Base-by-base conservation (phyloP, 1,284 basidiomycete genomes). In the Leucoagaricus sp. region DNA sequence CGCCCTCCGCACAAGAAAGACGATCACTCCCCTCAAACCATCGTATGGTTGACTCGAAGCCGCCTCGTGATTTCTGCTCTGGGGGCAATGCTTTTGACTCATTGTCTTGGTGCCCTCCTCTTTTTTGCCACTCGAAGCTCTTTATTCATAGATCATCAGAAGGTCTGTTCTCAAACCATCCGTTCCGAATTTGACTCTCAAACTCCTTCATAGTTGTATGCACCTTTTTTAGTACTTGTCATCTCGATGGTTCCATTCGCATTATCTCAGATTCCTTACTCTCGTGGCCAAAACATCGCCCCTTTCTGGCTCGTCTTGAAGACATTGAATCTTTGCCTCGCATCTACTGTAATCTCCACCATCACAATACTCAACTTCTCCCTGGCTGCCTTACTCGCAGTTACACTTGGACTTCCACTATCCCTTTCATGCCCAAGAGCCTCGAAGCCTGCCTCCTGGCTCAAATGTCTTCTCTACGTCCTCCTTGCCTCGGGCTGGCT, bases 341-440 rank as follows among this genome's bases (percentile, higher is more conserved):
- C 90, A 46, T 93, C 93, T 13, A 87, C 92, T 4, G 77, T 94
- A 57, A 85, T 96, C 63, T 93, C 93, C 23, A 84, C 92, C 46
- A 86, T 85, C 17, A 89, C 92, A 4, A 87, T 96, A 58, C 84
- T 96, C 66, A 97, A 96, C 71, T 96, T 94, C 72, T 93, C 91
- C 3, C 84, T 96, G 17, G 89, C 93, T 0, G 84, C 87, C 28
- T 70, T 80, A 7, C 79, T 94, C 7, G 85, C 88, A 0, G 69
- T 86, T 34, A 63, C 82, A 9, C 78, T 90, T 12, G 85, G 85
- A 28, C 60, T 87, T 53, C 85, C 86, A 26, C 77, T 89, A 56
- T 77, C 83, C 44, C 61, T 84, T 31, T 74, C 81, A 28, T 75
- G 77, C 4, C 69, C 67, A 6, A 26, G 25, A 15, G 9, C 6